phyloP scores from a whole-genome alignment of 768 basidiomycete species.

The Auriscalpium microsporum region DNA sequence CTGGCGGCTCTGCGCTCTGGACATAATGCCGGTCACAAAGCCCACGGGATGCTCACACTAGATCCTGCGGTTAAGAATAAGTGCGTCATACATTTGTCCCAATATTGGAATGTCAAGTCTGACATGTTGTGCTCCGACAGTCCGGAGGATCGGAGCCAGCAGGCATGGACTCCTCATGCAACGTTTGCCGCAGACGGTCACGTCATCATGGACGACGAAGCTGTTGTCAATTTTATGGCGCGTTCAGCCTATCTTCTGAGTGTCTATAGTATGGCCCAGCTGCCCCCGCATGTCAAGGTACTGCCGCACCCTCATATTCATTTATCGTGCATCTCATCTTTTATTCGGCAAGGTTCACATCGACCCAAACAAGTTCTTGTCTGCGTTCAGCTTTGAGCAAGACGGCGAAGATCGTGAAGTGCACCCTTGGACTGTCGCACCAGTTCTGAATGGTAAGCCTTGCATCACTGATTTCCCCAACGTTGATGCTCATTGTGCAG shows the following conservation, averaged over 20 bases:
- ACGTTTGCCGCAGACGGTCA: background rate
- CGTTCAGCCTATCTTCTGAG: background rate
- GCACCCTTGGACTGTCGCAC: background rate
- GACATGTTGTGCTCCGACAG: no score
- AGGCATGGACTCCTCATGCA: background rate
- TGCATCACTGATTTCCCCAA: no score
- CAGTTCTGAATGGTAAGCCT: background rate
- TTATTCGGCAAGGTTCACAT: background rate
- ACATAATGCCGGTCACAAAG: no score
- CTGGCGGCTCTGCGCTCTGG: conserved; percentile 1
- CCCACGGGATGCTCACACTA: no score
- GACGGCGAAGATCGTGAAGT: background rate
- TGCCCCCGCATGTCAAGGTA: background rate
- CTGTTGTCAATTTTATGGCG: background rate
- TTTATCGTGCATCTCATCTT: background rate
- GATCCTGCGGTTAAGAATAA: no score
- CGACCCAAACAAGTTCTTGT: background rate
- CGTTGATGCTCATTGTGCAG: no score
- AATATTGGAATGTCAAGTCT: no score
- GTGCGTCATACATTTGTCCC: no score
- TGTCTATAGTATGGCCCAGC: background rate
- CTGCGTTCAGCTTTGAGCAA: background rate
- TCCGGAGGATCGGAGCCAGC: background rate
- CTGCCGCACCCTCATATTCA: background rate
- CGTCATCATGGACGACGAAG: background rate